phyloP scores from a whole-genome alignment of 495 filamentous ascomycete species.

The Penicillium canescens region DNA sequence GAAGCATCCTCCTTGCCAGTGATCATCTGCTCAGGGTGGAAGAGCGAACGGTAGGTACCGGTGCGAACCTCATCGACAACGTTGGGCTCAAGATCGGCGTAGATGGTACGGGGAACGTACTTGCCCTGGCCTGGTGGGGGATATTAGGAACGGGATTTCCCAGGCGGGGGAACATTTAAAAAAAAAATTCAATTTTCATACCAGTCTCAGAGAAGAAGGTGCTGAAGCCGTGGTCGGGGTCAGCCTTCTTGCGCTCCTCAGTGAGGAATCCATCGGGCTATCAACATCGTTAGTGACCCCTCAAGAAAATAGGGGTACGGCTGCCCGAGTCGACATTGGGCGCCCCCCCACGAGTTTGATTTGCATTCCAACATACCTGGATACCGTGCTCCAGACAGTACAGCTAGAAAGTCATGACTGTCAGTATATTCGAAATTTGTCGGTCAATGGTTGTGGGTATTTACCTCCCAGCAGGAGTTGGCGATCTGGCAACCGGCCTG shows the following conservation, averaged over 20 bases:
- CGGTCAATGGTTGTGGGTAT: conserved; percentile 16
- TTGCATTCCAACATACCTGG: conserved; percentile 66
- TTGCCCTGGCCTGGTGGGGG: conserved; percentile 81
- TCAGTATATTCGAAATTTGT: conserved; percentile 23
- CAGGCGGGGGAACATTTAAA: conserved; percentile 11
- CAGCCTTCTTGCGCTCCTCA: conserved; percentile 94
- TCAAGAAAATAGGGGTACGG: conserved; percentile 19
- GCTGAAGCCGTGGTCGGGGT: conserved; percentile 97
- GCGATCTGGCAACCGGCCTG: conserved; percentile 99
- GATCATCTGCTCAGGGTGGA: conserved; percentile 99
- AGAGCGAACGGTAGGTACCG: conserved; percentile 90
- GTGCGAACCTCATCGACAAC: conserved; percentile 99
- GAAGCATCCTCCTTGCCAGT: conserved; percentile 99
- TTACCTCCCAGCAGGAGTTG: conserved; percentile 99
- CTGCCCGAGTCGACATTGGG: conserved; percentile 17
- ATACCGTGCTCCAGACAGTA: conserved; percentile 99
- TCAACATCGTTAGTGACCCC: conserved; percentile 21
- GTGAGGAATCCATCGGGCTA: conserved; percentile 99
- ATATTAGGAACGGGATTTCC: conserved; percentile 13
- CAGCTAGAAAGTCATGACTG: conserved; percentile 58
- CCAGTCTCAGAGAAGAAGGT: conserved; percentile 99
- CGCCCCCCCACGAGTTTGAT: conserved; percentile 13
- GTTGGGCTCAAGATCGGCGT: conserved; percentile 99
- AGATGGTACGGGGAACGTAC: conserved; percentile 98
- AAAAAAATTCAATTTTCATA: conserved; percentile 42